Evolutionary conservation across 1,284 basidiomycete genomes (phyloP), one percentile per base, ranked within the genome.

Genomic region (Veloporphyrellus conicus): DNA sequence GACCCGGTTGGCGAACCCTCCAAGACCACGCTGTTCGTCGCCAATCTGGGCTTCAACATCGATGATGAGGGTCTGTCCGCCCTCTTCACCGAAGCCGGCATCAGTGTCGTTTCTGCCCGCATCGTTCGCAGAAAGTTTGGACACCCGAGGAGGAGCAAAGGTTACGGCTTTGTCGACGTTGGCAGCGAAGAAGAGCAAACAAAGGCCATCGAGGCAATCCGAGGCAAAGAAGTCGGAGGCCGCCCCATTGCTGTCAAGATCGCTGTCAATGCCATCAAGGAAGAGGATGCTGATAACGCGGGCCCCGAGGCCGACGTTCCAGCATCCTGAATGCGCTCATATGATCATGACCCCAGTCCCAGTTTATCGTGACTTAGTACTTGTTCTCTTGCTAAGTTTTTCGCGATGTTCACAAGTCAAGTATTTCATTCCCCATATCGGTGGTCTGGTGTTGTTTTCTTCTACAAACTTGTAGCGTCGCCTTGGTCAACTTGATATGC

Each of bases 151-250:
- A 86, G 79, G 72, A 90, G 86, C 76, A 94, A 93, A 72, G 93
- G 93, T 52, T 96, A 93, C 67, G 93, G 90, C 49, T 95, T 95
- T 64, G 92, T 95, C 61, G 91, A 93, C 59, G 87, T 94, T 53
- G 89, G 87, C 53, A 75, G 76, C 59, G 85, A 91, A 65, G 83
- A 80, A 56, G 81, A 90, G 69, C 92, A 94, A 74, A 69, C 83
- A 66, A 90, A 90, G 73, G 92, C 90, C 35, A 87, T 95, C 55
- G 78, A 76, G 47, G 79, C 81, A 57, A 77, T 91, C 57, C 77
- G 92, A 60, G 90, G 87, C 67, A 89, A 90, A 69, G 83, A 92
- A 52, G 71, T 94, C 50, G 83, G 79, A 41, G 89, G 88, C 48
- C 76, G 91, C 58, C 67, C 77, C 56, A 84, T 94, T 63, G 88